Base-by-base conservation (phyloP, 2,329 filamentous ascomycete genomes). In the Pseudogymnoascus sp. region DNA sequence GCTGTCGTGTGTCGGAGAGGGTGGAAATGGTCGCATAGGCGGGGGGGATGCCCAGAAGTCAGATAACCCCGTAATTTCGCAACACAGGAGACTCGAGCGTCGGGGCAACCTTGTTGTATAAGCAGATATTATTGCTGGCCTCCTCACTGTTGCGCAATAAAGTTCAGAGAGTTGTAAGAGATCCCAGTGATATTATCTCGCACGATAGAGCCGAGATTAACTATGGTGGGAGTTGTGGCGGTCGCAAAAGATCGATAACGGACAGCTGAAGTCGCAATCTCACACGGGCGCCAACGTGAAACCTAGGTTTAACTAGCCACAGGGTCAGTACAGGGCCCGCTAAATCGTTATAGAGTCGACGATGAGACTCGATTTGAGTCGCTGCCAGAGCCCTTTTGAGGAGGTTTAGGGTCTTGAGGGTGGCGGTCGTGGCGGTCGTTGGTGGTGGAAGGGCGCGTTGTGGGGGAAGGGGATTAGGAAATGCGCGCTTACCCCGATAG, bases 201-300 rank as follows among this genome's bases (percentile, higher is more conserved):
- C 52, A 35, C 16, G 35, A 23, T 33, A 58, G 28, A 14, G 52
- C 25, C 28, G 25, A 58, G 52, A 33, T 58, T 19, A 30, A 33
- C 52, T 19, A 9, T 19, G n/a, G 52, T 58, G 28, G 52, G 52
- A 58, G 52, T 58, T 58, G 52, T 58, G 25, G 19, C 25, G 22
- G 52, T 38, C 28, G 28, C 28, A 33, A 58, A 38, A 35, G 52
- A 35, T 33, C 16, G 28, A 58, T 58, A 38, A 33, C 25, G 52
- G 52, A 58, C 41, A 45, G 41, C 41, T 45, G 41, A 45, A 45
- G 41, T 45, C 41, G 41, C 41, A 45, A 45, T 45, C 41, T 45
- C 41, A 45, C 41, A 25, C 22, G 22, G 41, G 41, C 41, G 41
- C 22, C 41, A 25, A 45, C 41, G 22, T 45, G 41, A 45, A 45